phyloP scores from a whole-genome alignment of 2,329 filamentous ascomycete species.

The Colletotrichum sp. region DNA sequence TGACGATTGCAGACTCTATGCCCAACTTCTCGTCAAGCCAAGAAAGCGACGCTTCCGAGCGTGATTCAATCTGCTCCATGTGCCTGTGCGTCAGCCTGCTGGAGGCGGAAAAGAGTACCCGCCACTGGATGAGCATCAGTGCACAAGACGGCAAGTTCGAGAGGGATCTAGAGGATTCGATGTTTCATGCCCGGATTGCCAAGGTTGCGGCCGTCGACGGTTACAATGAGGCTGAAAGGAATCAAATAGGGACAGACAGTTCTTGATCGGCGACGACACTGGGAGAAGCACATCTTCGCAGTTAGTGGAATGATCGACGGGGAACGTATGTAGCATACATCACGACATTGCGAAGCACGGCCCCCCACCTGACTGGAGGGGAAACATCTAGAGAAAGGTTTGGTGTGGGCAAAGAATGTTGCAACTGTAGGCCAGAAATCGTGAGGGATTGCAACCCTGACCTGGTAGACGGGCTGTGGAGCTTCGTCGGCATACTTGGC shows the following conservation, averaged over 20 bases:
- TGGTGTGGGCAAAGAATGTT: too few relatives aligned
- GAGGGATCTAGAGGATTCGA: not conserved
- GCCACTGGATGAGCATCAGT: not conserved
- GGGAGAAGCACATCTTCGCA: not conserved
- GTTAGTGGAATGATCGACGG: not conserved
- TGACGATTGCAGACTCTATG: not conserved
- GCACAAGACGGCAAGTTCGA: not conserved
- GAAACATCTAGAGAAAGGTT: accelerated
- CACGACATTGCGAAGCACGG: too few relatives aligned
- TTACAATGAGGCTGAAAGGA: not conserved
- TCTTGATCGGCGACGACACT: not conserved
- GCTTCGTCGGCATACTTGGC: too few relatives aligned
- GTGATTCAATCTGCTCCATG: not conserved
- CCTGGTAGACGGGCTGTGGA: too few relatives aligned
- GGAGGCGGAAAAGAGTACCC: not conserved
- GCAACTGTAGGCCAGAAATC: too few relatives aligned
- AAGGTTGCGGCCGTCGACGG: not conserved
- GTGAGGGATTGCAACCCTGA: too few relatives aligned
- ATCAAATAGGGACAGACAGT: accelerated
- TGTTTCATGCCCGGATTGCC: not conserved
- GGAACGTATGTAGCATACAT: too few relatives aligned
- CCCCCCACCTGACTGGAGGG: too few relatives aligned
- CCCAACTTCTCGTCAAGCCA: not conserved
- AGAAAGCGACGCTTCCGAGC: not conserved
- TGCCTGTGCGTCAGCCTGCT: not conserved